phyloP scores from a whole-genome alignment of 176 grass and related monocot genomes.

The Pontederia paniculata region DNA sequence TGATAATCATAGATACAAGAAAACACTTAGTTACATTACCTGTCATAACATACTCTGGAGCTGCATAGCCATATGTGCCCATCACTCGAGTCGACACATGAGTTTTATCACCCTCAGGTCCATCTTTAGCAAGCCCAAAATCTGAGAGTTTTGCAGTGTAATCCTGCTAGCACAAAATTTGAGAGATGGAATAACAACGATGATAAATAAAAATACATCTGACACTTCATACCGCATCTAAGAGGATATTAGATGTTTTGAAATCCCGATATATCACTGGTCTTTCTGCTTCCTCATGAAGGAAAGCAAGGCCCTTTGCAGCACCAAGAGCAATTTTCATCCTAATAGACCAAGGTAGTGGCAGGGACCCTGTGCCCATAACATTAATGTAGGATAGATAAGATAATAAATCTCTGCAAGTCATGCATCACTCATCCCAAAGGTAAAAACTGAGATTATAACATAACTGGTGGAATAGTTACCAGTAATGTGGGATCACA shows the following conservation, averaged over 20 bases:
- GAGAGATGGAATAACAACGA: neutral
- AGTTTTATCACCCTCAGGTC: constrained; percentile 93
- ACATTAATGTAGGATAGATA: neutral
- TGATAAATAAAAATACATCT: constrained; percentile 1
- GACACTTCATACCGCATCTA: constrained; percentile 49
- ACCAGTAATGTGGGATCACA: too few species aligned
- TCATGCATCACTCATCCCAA: neutral
- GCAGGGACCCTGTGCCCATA: constrained; percentile 47
- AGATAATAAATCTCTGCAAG: too few species aligned
- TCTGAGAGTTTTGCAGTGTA: constrained; percentile 99
- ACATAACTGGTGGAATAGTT: too few species aligned
- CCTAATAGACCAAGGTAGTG: constrained; percentile 78
- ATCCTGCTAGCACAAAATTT: constrained; percentile 58
- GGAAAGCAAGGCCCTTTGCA: constrained; percentile 84
- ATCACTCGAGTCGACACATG: constrained; percentile 96
- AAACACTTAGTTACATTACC: constrained; percentile 25
- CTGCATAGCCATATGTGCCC: constrained; percentile 95
- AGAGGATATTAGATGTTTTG: constrained; percentile 92
- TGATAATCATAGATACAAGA: neutral
- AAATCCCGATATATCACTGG: constrained; percentile 97
- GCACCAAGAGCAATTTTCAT: constrained; percentile 98
- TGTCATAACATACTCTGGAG: constrained; percentile 98
- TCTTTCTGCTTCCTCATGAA: constrained; percentile 96
- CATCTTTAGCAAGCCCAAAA: constrained; percentile 99
- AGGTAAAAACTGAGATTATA: constrained; percentile 1